Conservation (phyloP, 768 basidiomycete species). For the Ramaria sp. region DNA sequence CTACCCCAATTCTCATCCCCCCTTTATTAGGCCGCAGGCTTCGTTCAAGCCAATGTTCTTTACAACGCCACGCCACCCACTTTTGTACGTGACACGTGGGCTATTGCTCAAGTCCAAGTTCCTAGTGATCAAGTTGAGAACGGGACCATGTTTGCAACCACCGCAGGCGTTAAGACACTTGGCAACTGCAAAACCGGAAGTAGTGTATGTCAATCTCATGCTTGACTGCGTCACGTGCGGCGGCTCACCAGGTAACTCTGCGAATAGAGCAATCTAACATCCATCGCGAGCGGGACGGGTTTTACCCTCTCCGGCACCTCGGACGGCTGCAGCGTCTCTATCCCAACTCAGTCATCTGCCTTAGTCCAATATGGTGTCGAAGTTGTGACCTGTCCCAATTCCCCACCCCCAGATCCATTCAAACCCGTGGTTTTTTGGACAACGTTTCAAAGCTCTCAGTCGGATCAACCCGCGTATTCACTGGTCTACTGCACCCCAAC, state of each 20-base stretch:
- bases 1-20: constrained; percentile 18
- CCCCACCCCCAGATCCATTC: constrained; percentile 23
- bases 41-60: constrained; percentile 36
- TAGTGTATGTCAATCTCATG: constrained; percentile 18
- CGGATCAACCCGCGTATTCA: constrained; percentile 31
- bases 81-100: constrained; percentile 35
- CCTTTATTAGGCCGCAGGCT: constrained; percentile 45
- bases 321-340: background rate
- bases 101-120: constrained; percentile 38
- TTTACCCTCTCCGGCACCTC: constrained; percentile 2
- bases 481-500: constrained; percentile 28
- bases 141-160: constrained; percentile 38
- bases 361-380: constrained; percentile 4
- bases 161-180: constrained; percentile 34
- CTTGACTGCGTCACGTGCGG: background rate
- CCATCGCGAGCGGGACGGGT: background rate
- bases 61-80: constrained; percentile 35
- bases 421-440: constrained; percentile 48
- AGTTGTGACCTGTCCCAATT: background rate
- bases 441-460: constrained; percentile 30
- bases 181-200: constrained; percentile 30
- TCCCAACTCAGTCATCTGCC: background rate
- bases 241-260: background rate
- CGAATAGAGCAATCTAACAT: background rate
- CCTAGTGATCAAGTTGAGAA: constrained; percentile 27